Evolutionary conservation across 306 rosid species (phyloP).

Genomic region (Pyrus communis): DNA sequence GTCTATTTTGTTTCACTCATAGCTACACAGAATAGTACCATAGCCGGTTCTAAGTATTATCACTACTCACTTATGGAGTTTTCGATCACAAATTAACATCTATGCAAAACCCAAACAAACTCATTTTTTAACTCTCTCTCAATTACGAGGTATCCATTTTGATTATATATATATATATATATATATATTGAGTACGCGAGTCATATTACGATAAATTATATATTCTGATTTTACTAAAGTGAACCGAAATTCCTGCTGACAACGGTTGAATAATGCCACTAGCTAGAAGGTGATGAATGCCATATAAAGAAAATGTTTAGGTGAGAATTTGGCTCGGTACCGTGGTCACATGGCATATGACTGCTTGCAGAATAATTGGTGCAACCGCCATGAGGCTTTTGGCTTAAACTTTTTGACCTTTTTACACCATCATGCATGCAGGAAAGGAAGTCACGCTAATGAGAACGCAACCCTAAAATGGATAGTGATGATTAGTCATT

Average conservation of each 20-base stretch:
- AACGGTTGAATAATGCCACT: not conserved
- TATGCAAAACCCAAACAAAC: not conserved
- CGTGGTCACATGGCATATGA: not conserved
- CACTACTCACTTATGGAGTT: not conserved
- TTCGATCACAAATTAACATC: constrained; percentile 4
- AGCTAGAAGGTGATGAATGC: not conserved
- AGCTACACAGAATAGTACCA: not conserved
- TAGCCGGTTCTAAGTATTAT: not conserved
- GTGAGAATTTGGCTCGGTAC: not conserved
- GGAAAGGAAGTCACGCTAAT: not conserved
- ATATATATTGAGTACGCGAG: too few species aligned
- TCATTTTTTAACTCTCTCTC: not conserved
- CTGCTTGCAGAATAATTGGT: not conserved
- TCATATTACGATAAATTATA: too few species aligned
- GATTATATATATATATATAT: too few species aligned
- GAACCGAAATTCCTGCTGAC: not conserved
- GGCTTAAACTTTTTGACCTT: not conserved
- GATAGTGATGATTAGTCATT: not conserved
- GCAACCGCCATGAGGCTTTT: not conserved
- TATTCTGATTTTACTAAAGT: not conserved
- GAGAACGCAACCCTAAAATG: not conserved
- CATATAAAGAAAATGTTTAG: not conserved
- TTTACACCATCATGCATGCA: not conserved
- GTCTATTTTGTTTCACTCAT: constrained; percentile 1
- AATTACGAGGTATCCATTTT: too few species aligned